Evolutionary conservation across 1,284 basidiomycete species (phyloP), one percentile per base, ranked within the genome.

Genomic region (Mycena citricolor): DNA sequence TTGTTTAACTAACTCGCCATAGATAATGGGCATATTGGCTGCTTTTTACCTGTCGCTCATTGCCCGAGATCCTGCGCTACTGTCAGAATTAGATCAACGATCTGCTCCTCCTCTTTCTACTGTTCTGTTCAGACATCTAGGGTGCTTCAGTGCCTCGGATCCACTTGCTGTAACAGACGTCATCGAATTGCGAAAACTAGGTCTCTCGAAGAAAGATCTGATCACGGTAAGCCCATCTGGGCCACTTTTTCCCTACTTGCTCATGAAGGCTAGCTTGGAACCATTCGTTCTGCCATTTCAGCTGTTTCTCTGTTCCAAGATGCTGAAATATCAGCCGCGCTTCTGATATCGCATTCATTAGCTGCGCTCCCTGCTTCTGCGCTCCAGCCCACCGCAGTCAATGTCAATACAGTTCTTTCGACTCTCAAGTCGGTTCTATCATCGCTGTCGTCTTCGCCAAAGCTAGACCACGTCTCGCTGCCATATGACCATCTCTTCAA

Each of bases 1-100:
- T 25, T 32, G 24, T 36, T 31, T 31, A 26, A 30, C 44, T 41
- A 38, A 47, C n/a, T 39, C 23, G 19, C 26, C 33, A 10, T 30
- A 82, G 79, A 66, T 84, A n/a, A 58, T 85, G 28, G 81, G 86
- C 52, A 67, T 73, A 12, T 70, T 80, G 21, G 60, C 85, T 6
- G 63, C 71, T 0, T 73, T 83, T 51, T 85, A 85, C 49, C 65
- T 70, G 13, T 70, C 77, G 0, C 63, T 88, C 1, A 72, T 81
- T 2, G 71, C 83, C 2, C 74, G 77, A 38, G 81, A 86, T 49
- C 56, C 70, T 2, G 61, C 61, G 14, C 77, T 76, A 8, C 60
- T 85, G 11, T 46, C 63, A 5, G 81, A 86, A 31, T 61, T 86
- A 14, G 74, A 71, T 7, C 61, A 68, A 37, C 70, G 62, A 16